Conservation (phyloP, 1,284 basidiomycete genomes). For the Veloporphyrellus conicus region DNA sequence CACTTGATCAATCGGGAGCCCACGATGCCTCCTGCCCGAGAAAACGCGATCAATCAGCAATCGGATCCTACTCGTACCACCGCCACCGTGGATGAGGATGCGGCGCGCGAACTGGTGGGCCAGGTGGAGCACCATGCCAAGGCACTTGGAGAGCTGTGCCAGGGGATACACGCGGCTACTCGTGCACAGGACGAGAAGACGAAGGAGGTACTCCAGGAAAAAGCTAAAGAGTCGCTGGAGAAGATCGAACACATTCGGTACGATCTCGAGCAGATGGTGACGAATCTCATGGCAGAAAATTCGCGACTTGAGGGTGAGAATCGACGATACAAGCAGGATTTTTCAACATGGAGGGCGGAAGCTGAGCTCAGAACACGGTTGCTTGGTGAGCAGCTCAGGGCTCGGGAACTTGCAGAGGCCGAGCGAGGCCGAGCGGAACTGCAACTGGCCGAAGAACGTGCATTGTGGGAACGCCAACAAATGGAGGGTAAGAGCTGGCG, state of each 20-base stretch:
- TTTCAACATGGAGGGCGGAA: slow-evolving; percentile 20
- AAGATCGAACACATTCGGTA: slow-evolving; percentile 26
- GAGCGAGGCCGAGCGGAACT: slow-evolving; percentile 16
- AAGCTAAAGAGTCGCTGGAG: slow-evolving; percentile 29
- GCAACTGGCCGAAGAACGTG: slow-evolving; percentile 18
- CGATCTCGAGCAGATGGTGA: slow-evolving; percentile 30
- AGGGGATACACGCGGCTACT: slow-evolving; percentile 36
- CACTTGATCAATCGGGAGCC: slow-evolving; percentile 29
- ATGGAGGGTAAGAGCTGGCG: neutral
- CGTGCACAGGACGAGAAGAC: slow-evolving; percentile 36
- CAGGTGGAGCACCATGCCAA: slow-evolving; percentile 32
- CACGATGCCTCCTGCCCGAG: slow-evolving; percentile 35
- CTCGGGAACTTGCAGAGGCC: slow-evolving; percentile 20
- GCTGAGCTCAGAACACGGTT: slow-evolving; percentile 14
- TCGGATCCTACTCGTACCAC: slow-evolving; percentile 38
- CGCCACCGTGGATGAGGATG: slow-evolving; percentile 31
- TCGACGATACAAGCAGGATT: slow-evolving; percentile 14
- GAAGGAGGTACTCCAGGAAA: slow-evolving; percentile 32
- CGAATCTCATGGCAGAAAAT: slow-evolving; percentile 32
- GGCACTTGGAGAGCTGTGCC: slow-evolving; percentile 32
- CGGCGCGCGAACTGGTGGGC: slow-evolving; percentile 33
- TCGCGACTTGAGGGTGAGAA: slow-evolving; percentile 28
- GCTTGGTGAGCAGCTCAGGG: slow-evolving; percentile 20
- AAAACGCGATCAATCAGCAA: slow-evolving; percentile 38
- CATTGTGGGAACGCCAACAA: slow-evolving; percentile 11